Conservation (phyloP, 306 rosid species). For the Oxytropis ochrocephala region DNA sequence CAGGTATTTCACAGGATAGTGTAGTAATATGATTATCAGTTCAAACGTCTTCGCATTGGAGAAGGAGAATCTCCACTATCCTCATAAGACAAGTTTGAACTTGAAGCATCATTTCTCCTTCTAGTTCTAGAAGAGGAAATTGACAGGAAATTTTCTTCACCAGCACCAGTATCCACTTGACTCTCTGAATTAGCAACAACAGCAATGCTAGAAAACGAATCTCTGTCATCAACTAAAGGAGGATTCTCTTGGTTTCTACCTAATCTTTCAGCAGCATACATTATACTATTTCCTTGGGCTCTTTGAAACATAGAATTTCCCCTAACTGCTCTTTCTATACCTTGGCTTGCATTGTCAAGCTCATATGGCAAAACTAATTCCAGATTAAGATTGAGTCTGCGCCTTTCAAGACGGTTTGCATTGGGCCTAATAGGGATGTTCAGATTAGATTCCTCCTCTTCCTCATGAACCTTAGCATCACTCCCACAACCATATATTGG, state of each 20-base stretch:
- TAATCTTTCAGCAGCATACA: constrained; percentile 33
- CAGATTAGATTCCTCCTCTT: constrained; percentile 42
- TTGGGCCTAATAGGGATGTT: constrained; percentile 54
- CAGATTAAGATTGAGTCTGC: constrained; percentile 39
- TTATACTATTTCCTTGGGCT: constrained; percentile 32
- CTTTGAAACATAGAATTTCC: constrained; percentile 32
- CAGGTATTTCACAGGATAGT: too few species aligned
- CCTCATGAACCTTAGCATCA: not conserved
- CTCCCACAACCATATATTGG: constrained; percentile 62
- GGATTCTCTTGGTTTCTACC: constrained; percentile 41
- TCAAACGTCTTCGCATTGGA: constrained; percentile 54
- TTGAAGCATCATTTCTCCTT: constrained; percentile 45
- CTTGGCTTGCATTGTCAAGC: constrained; percentile 22
- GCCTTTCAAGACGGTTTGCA: constrained; percentile 40
- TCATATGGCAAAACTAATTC: constrained; percentile 32
- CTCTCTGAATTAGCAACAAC: constrained; percentile 59
- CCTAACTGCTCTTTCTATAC: constrained; percentile 31
- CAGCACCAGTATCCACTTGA: constrained; percentile 54
- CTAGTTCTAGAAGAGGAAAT: constrained; percentile 56
- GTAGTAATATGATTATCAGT: constrained; percentile 14
- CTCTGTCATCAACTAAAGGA: constrained; percentile 51
- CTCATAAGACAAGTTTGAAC: constrained; percentile 48
- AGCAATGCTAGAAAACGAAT: constrained; percentile 57
- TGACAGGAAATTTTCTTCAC: constrained; percentile 54
- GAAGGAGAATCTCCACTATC: constrained; percentile 66